Evolutionary conservation across 2,329 filamentous ascomycete species (phyloP).

Genomic region (Zymoseptoria tritici): DNA sequence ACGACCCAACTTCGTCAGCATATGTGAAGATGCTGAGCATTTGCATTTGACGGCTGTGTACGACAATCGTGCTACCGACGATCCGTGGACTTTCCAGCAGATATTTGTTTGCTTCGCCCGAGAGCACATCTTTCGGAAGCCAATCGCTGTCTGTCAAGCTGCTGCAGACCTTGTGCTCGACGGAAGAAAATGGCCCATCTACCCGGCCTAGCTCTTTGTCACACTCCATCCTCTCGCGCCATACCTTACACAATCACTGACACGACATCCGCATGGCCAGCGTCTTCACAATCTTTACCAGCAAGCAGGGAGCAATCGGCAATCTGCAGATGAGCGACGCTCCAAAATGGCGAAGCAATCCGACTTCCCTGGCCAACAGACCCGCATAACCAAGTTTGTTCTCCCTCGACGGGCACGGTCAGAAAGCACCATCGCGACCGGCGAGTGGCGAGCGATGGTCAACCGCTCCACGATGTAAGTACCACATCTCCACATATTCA

Average conservation of each 20-base stretch:
- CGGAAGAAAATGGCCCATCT: neutral
- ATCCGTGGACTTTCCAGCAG: neutral
- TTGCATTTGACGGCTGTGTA: neutral
- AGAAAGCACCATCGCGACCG: neutral
- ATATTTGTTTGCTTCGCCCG: neutral
- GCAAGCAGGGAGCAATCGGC: neutral
- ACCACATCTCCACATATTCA: neutral
- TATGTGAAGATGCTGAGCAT: neutral
- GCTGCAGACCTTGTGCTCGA: neutral
- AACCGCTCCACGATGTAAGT: neutral
- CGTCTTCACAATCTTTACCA: neutral
- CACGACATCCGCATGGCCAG: neutral
- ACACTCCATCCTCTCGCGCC: neutral
- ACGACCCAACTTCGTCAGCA: neutral
- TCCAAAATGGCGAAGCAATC: neutral
- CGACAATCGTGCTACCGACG: neutral
- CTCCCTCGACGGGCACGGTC: neutral
- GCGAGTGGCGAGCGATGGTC: neutral
- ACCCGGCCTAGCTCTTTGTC: neutral
- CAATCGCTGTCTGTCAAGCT: neutral
- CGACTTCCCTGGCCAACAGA: neutral
- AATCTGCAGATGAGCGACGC: neutral
- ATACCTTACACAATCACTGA: neutral
- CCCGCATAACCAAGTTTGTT: neutral
- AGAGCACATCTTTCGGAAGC: neutral